Evolutionary conservation across 805 yeast species (phyloP), one percentile per base, ranked within the genome.

Genomic region (Kockiozyma suomiensis): DNA sequence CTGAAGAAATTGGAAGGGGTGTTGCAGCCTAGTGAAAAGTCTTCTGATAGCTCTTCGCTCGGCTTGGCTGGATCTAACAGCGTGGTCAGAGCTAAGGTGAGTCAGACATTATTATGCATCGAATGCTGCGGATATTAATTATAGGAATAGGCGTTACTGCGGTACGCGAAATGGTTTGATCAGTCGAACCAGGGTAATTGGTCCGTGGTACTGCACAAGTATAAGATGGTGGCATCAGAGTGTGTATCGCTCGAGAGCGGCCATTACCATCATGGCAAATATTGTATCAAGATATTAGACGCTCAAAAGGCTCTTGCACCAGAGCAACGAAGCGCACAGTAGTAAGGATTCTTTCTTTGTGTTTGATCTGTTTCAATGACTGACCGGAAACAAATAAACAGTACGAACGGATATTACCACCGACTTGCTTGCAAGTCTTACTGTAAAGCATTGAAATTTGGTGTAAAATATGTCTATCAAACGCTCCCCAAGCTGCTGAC

Each of bases 141-240:
- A n/a, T n/a, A n/a, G n/a, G n/a, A n/a, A 19, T 68, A 78, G 50
- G 82, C 84, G n/a, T 87, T 88, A 54, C 74, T 92, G 50, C 85
- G 86, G 59, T 89, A 89, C 70, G 89, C 97, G 0, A 83, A 85
- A 64, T 94, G 98, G 98, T 76, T 91, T 17, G 97, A 91, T 69
- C 78, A 78, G 37, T 88, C 97, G 0, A 92, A 90, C 52, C 92
- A 89, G 70, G 86, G 91, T 33, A 85, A 90, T 7, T 85, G 96
- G 7, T 81, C 80, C 15, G 85, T 85, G 37, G 87, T 94, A 40
- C 81, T 87, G 21, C 80, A 80, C 30, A 89, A 89, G 64, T 94
- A 90, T 66, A 75, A 75, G 28, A 76, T 81, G 3, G 85, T 93
- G 0, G 79, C 82, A 17, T 74, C 76, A 37, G 70, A 84, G 19